Conservation (phyloP, 75 land plant genomes). For the Adiantum capillusveneris region DNA sequence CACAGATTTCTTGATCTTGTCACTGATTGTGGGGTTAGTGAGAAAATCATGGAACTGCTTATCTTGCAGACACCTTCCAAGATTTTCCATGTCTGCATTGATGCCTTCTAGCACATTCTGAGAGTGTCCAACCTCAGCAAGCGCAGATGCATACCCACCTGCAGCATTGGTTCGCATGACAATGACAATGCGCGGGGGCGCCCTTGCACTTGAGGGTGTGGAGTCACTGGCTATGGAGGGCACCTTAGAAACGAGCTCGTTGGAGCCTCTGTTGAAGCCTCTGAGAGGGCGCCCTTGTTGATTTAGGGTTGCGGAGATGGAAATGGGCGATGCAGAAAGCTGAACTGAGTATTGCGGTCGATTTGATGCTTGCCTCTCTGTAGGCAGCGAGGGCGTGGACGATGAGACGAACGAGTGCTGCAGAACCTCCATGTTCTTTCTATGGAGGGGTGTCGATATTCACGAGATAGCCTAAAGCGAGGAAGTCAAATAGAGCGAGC, state of each 20-base stretch:
- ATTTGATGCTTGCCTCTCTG: too few relatives aligned
- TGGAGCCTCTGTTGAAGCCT: too few relatives aligned
- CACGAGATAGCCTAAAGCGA: too few relatives aligned
- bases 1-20: slow-evolving; percentile 51
- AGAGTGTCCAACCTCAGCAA: slow-evolving; percentile 57
- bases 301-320: too few relatives aligned
- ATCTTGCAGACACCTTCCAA: slow-evolving; percentile 42
- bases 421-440: too few relatives aligned
- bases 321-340: too few relatives aligned
- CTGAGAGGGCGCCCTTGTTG: too few relatives aligned
- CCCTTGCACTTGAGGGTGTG: not conserved
- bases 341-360: too few relatives aligned
- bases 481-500: too few relatives aligned
- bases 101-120: slow-evolving; percentile 51
- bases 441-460: too few relatives aligned
- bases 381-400: too few relatives aligned
- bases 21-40: slow-evolving; percentile 42
- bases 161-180: slow-evolving; percentile 49
- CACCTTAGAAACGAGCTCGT: not conserved
- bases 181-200: slow-evolving; percentile 16
- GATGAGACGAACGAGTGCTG: too few relatives aligned
- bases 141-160: slow-evolving; percentile 65
- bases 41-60: slow-evolving; percentile 41
- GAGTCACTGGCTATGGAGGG: not conserved
- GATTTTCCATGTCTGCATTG: slow-evolving; percentile 52